phyloP scores from a whole-genome alignment of 495 filamentous ascomycete genomes.

The Penicillium psychrofluorescens region DNA sequence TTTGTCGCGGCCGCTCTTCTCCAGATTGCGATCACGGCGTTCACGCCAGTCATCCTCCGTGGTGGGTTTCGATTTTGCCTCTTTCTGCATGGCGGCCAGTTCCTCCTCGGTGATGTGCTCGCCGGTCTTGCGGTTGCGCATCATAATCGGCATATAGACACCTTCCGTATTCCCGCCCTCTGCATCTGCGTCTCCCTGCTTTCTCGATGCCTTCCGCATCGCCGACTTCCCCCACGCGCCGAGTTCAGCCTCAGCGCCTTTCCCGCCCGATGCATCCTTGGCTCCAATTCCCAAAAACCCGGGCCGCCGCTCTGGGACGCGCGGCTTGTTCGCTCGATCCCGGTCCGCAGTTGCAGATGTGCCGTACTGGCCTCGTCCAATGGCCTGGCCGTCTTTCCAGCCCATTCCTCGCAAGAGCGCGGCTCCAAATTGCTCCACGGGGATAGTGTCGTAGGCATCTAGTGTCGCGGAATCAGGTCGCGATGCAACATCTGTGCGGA shows the following conservation, averaged over 20 bases:
- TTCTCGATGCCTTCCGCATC: constrained; percentile 48
- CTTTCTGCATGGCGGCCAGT: constrained; percentile 42
- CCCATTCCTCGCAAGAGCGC: constrained; percentile 86
- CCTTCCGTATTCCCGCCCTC: constrained; percentile 35
- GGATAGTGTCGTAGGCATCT: constrained; percentile 79
- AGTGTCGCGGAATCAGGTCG: constrained; percentile 69
- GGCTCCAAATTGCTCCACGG: constrained; percentile 90
- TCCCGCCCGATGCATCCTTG: constrained; percentile 47
- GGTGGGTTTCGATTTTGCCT: constrained; percentile 24
- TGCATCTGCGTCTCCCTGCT: constrained; percentile 32
- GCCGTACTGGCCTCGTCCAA: constrained; percentile 50
- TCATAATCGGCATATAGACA: constrained; percentile 58
- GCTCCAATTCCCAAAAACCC: constrained; percentile 83
- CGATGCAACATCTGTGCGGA: constrained; percentile 57
- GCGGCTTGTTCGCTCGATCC: constrained; percentile 28
- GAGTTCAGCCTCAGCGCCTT: constrained; percentile 67
- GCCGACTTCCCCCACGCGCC: constrained; percentile 67
- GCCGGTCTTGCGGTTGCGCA: constrained; percentile 60
- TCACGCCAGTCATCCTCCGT: constrained; percentile 42
- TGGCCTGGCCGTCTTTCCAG: constrained; percentile 78
- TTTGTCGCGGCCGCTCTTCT: constrained; percentile 39
- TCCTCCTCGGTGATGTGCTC: constrained; percentile 60
- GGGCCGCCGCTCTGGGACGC: constrained; percentile 56
- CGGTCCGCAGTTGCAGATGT: constrained; percentile 15
- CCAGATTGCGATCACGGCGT: constrained; percentile 41